phyloP scores from a whole-genome alignment of 139 green algal genomes.

The Auxenochlorella pyrenoidosa region DNA sequence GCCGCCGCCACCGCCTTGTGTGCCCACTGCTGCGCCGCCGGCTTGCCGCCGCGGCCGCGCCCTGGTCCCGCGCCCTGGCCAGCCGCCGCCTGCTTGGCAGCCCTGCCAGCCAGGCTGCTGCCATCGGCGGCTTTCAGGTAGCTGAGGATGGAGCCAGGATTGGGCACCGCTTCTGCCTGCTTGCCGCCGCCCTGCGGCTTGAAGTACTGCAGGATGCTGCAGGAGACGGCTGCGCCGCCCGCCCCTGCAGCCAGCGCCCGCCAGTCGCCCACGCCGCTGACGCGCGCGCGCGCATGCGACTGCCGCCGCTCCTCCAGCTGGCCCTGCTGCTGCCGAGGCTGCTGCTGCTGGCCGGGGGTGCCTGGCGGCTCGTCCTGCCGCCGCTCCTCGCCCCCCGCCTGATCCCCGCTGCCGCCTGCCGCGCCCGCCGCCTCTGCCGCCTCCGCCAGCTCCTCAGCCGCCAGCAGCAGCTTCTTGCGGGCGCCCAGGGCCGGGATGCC shows the following conservation, averaged over 20 bases:
- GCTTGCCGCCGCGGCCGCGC: background rate
- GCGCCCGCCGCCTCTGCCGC: background rate
- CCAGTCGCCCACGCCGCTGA: constrained; percentile 29
- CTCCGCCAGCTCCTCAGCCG: constrained; percentile 2
- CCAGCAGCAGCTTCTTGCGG: constrained; percentile 45
- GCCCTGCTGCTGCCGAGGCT: constrained; percentile 2
- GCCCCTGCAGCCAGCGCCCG: background rate
- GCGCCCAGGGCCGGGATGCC: constrained; percentile 40
- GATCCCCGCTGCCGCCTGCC: background rate
- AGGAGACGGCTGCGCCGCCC: background rate
- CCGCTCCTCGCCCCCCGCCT: background rate
- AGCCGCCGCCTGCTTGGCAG: background rate
- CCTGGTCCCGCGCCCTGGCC: background rate
- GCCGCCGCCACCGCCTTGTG: constrained; percentile 29
- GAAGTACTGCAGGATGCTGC: constrained; percentile 30
- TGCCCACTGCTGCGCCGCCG: constrained; percentile 12
- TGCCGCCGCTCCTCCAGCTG: background rate
- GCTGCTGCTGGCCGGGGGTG: background rate
- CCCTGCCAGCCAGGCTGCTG: background rate
- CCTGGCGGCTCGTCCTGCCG: background rate
- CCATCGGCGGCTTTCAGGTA: constrained; percentile 8
- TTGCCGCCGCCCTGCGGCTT: constrained; percentile 25
- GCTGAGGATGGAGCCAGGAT: constrained; percentile 14
- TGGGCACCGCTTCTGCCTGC: constrained; percentile 8
- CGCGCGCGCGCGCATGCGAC: background rate